Conservation (phyloP, 148 eudicot genomes). For the Rhododendron kiyosumense region DNA sequence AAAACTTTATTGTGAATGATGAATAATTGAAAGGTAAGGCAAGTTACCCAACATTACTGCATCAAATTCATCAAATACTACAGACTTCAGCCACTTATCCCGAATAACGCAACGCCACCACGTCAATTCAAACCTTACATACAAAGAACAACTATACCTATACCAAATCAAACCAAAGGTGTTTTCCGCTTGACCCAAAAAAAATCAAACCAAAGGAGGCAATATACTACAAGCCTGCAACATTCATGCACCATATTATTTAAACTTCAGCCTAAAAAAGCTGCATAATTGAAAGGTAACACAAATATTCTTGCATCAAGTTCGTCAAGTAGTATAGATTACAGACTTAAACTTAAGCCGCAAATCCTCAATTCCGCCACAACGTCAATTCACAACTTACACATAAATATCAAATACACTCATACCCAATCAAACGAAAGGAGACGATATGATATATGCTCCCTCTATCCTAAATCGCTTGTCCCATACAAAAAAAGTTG, state of each 20-base stretch:
- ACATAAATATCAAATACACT: background rate
- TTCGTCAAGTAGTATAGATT: background rate
- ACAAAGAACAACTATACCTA: background rate
- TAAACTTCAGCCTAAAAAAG: background rate
- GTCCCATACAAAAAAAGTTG: no score
- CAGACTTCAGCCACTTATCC: background rate
- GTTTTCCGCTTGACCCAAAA: no score
- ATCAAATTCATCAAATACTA: conserved; percentile 7
- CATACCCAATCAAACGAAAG: background rate
- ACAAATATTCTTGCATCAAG: background rate
- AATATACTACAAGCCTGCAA: background rate
- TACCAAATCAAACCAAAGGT: background rate
- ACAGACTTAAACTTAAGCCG: background rate
- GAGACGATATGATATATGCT: background rate
- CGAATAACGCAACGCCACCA: background rate
- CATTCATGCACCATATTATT: background rate
- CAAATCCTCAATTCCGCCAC: background rate
- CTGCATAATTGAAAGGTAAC: background rate
- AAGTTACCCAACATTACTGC: background rate
- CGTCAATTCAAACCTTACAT: background rate
- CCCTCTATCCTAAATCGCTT: no score
- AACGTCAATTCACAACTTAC: background rate
- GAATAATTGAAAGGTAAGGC: background rate
- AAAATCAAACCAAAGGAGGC: background rate
- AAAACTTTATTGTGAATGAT: background rate